Evolutionary conservation across 768 basidiomycete species (phyloP), one percentile per base, ranked within the genome.

Genomic region (Guyanaporus albipodus): DNA sequence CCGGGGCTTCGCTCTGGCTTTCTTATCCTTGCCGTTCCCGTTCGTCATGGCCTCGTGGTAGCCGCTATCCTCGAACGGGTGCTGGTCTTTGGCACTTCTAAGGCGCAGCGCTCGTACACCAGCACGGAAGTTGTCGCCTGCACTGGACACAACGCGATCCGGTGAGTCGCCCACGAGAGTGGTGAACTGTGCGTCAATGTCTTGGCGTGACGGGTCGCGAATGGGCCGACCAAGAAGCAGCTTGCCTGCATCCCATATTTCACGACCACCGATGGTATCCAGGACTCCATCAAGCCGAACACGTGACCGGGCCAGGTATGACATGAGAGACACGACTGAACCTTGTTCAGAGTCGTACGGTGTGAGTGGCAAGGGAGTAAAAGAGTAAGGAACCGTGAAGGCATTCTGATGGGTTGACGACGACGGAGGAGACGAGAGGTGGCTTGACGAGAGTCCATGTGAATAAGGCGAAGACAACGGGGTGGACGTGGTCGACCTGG

Each of bases 201-300:
- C 61, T 37, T 61, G 53, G 64, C 73, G 41, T 31, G 58, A 56
- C 49, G 59, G 54, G 38, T 65, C 55, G 28, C 48, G 54, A 41
- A 57, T 58, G 44, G 55, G 59, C 43, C 47, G 64, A 68, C 64
- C 61, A 55, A 91, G 70, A 28, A 95, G 70, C 43, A 74, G 63
- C 54, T 80, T 79, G 3, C 83, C 77, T 4, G 82, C 85, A 53
- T 88, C 84, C 77, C 91, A 89, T 28, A 93, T 75, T 31, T 78
- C 80, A 58, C 77, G 77, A 14, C 92, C 90, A 4, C 92, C 92
- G 15, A 90, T 68, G 2, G 86, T 87, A 63, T 95, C 93, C 50
- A 94, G 63, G 3, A 96, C 76, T 18, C 81, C 85, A 60, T 94
- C 91, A 63, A 93, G 87, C 27, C 59, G 55, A 27, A 68, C 52